These are phyloP conservation scores for Zygoascus meyerae DNA, from an alignment of 1,139 yeast genomes.

Conservation along the genomic window DNA sequence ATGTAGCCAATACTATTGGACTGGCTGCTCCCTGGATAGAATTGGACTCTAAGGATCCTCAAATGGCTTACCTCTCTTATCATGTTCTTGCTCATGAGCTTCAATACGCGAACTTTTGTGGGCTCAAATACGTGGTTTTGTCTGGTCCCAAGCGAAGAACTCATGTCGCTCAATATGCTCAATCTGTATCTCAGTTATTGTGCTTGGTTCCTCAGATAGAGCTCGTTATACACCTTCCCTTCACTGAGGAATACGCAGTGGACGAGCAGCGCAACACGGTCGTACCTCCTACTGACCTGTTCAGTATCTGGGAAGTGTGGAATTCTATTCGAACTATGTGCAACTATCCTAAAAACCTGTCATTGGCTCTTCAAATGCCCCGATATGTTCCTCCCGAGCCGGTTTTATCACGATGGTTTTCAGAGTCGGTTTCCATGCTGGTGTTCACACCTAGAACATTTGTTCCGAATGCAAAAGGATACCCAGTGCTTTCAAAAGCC, in stretches of 20 bases:
- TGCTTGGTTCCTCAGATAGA: conserved; percentile 29
- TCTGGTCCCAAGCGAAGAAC: conserved; percentile 58
- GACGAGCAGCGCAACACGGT: conserved; percentile 29
- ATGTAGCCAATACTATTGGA: conserved; percentile 42
- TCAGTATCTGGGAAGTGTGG: conserved; percentile 70
- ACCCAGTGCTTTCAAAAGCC: conserved; percentile 55
- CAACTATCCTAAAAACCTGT: conserved; percentile 45
- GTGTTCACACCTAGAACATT: conserved; percentile 50
- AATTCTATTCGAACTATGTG: conserved; percentile 52
- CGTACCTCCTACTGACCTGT: conserved; percentile 42
- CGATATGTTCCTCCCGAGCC: conserved; percentile 42
- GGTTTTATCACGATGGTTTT: conserved; percentile 53
- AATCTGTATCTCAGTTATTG: conserved; percentile 34
- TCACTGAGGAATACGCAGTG: conserved; percentile 40
- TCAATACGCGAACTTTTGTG: conserved; percentile 53
- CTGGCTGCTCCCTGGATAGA: conserved; percentile 61
- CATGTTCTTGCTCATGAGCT: conserved; percentile 54
- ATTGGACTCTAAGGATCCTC: conserved; percentile 46
- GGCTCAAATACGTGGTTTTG: conserved; percentile 45
- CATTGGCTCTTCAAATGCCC: conserved; percentile 55
- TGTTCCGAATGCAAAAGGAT: conserved; percentile 50
- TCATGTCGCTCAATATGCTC: conserved; percentile 46
- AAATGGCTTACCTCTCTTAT: conserved; percentile 46
- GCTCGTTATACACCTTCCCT: conserved; percentile 37
- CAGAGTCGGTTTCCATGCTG: conserved; percentile 57